phyloP scores from a whole-genome alignment of 208 protist genomes.

The Herpetomonas samuelpessoai region DNA sequence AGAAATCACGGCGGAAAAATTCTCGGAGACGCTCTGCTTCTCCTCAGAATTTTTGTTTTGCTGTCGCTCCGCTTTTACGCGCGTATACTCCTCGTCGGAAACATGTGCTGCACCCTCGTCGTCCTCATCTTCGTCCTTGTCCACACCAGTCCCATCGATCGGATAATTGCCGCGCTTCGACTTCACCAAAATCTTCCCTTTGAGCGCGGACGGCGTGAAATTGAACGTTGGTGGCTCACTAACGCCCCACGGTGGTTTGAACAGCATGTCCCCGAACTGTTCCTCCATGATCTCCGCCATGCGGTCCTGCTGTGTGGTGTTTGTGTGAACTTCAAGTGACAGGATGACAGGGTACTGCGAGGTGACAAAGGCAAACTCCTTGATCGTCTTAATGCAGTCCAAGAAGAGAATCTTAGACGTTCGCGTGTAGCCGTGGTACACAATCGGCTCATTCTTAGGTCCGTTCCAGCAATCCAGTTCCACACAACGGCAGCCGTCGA shows the following conservation, averaged over 20 bases:
- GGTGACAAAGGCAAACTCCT: slow-evolving; percentile 54
- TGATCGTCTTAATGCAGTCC: slow-evolving; percentile 54
- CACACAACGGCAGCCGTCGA: slow-evolving; percentile 78
- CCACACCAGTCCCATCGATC: slow-evolving; percentile 21
- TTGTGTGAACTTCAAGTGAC: slow-evolving; percentile 78
- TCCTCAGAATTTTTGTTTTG: slow-evolving; percentile 21
- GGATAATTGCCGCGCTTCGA: slow-evolving; percentile 30
- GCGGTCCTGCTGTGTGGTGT: slow-evolving; percentile 47
- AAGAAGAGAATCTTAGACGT: slow-evolving; percentile 72
- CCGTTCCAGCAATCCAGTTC: slow-evolving; percentile 88
- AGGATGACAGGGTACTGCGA: slow-evolving; percentile 81
- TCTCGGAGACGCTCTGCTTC: slow-evolving; percentile 15
- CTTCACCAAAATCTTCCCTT: slow-evolving; percentile 66
- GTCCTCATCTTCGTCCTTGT: slow-evolving; percentile 35
- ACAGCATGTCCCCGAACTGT: slow-evolving; percentile 53
- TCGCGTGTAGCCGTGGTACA: slow-evolving; percentile 82
- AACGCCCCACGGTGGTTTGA: slow-evolving; percentile 35
- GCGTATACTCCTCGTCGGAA: slow-evolving; percentile 20
- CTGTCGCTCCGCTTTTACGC: slow-evolving; percentile 15
- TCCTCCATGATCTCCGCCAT: slow-evolving; percentile 70
- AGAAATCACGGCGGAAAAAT: slow-evolving; percentile 49
- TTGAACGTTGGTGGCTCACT: slow-evolving; percentile 28
- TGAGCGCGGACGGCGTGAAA: slow-evolving; percentile 55
- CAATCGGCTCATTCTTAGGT: slow-evolving; percentile 52
- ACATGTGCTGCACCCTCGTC: slow-evolving; percentile 7